phyloP scores from a whole-genome alignment of 2,329 filamentous ascomycete species.

The Monilinia aucupariae region DNA sequence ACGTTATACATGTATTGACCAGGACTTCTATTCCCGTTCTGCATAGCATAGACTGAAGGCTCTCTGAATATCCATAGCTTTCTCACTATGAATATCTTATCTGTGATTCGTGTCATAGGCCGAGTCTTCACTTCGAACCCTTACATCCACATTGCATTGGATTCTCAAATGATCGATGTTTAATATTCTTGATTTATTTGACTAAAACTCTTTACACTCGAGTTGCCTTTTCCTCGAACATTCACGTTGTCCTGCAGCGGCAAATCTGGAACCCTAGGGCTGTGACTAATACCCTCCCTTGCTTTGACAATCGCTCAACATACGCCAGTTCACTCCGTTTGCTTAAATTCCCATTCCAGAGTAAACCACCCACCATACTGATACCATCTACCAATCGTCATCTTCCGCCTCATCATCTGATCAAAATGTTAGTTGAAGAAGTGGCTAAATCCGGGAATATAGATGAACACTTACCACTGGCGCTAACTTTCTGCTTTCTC shows the following conservation, averaged over 20 bases:
- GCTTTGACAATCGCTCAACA: background rate
- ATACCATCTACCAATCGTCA: slow-evolving; percentile 58
- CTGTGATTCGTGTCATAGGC: background rate
- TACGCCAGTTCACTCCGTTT: background rate
- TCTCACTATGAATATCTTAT: background rate
- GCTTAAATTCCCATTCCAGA: background rate
- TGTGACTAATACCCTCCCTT: background rate
- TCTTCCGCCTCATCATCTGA: slow-evolving; percentile 72
- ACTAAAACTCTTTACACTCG: background rate
- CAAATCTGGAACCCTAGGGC: background rate
- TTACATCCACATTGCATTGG: background rate
- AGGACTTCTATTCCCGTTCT: slow-evolving; percentile 23
- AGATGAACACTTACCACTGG: slow-evolving; percentile 69
- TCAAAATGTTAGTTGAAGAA: slow-evolving; percentile 31
- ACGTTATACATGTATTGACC: slow-evolving; percentile 40
- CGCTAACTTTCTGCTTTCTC: slow-evolving; percentile 89
- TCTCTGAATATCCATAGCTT: background rate
- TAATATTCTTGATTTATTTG: slow-evolving; percentile 8
- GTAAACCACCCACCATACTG: background rate
- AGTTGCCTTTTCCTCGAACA: background rate
- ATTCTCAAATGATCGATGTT: background rate
- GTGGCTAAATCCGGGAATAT: slow-evolving; percentile 14
- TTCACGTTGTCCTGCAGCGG: background rate
- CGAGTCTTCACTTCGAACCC: too few relatives aligned
- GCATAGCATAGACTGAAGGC: background rate